Percentiles rank a stretch among this genome's conserved stretches.
phyloP scores from a whole-genome alignment of 2,329 filamentous ascomycete species.

The Xylariomycetidae sp. region DNA sequence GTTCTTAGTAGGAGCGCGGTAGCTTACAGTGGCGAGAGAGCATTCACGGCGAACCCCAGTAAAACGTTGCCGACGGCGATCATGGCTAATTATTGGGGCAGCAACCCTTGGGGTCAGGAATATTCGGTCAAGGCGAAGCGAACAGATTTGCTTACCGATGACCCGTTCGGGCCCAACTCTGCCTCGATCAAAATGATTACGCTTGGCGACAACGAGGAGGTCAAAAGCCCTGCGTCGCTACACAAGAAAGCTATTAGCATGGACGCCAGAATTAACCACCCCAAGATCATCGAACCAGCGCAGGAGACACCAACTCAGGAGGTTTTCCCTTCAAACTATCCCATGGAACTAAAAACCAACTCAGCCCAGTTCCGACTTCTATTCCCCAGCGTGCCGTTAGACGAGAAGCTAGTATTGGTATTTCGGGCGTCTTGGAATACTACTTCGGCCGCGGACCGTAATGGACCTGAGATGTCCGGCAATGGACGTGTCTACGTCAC shows the following conservation, averaged over 20 bases:
- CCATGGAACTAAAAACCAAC: conserved; percentile 74
- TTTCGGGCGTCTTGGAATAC: conserved; percentile 84
- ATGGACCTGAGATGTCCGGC: conserved; percentile 51
- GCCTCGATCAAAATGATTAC: conserved; percentile 28
- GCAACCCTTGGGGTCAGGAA: conserved; percentile 62
- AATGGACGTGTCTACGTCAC: conserved; percentile 83
- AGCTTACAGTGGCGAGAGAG: conserved; percentile 71
- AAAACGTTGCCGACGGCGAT: conserved; percentile 77
- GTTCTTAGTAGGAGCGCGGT: conserved; percentile 84
- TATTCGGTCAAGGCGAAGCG: conserved; percentile 17
- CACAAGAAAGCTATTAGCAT: conserved; percentile 43
- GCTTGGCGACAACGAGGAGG: conserved; percentile 19
- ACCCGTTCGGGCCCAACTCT: conserved; percentile 33
- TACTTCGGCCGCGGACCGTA: conserved; percentile 39
- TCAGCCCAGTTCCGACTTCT: conserved; percentile 90
- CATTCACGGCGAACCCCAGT: conserved; percentile 59
- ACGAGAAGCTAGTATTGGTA: conserved; percentile 83
- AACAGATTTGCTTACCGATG: conserved; percentile 22
- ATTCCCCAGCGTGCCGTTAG: conserved; percentile 72
- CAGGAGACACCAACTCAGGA: conserved; percentile 36
- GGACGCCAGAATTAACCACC: conserved; percentile 28
- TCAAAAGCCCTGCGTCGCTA: conserved; percentile 18
- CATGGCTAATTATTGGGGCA: conserved; percentile 92
- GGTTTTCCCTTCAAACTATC: conserved; percentile 71
- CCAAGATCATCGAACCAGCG: conserved; percentile 20